A percentile compares a stretch with the other conserved stretches of the same genome.
phyloP scores from a whole-genome alignment of 2,329 filamentous ascomycete species.

The Colletotrichum gigasporum region DNA sequence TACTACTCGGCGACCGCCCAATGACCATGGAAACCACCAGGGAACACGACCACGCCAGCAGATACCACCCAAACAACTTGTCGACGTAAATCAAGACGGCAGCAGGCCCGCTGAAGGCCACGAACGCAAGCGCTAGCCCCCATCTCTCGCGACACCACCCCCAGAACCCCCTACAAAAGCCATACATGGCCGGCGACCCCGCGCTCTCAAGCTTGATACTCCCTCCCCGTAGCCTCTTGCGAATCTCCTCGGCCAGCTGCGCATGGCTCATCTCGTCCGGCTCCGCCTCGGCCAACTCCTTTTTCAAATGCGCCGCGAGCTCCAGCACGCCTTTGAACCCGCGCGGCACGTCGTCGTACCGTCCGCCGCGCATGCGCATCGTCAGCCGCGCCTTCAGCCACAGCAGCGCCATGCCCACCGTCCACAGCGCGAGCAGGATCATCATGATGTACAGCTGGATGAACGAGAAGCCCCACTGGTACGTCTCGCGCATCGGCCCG shows the following conservation, averaged over 20 bases:
- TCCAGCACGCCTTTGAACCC: constrained; percentile 25
- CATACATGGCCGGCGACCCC: not conserved
- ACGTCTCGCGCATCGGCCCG: constrained; percentile 30
- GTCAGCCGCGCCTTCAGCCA: constrained; percentile 33
- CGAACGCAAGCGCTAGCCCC: constrained; percentile 14
- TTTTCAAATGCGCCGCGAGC: constrained; percentile 5
- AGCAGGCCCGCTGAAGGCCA: too few relatives aligned
- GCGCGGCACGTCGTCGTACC: constrained; percentile 10
- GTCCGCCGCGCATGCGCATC: not conserved
- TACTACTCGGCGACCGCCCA: constrained; percentile 6
- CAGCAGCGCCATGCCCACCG: constrained; percentile 32
- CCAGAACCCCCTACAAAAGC: not conserved
- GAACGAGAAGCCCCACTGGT: constrained; percentile 40
- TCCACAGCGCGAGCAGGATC: constrained; percentile 32
- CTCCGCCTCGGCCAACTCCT: constrained; percentile 30
- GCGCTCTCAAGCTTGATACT: constrained; percentile 29
- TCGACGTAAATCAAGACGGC: too few relatives aligned
- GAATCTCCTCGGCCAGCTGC: constrained; percentile 32
- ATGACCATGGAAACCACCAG: not conserved
- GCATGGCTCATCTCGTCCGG: constrained; percentile 29
- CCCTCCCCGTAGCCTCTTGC: constrained; percentile 33
- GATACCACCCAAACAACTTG: not conserved
- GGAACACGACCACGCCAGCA: not conserved
- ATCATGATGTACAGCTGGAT: constrained; percentile 35
- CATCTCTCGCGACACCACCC: constrained; percentile 22